Conservation (phyloP, 2,329 filamentous ascomycete genomes). For the Phialophora tarda region DNA sequence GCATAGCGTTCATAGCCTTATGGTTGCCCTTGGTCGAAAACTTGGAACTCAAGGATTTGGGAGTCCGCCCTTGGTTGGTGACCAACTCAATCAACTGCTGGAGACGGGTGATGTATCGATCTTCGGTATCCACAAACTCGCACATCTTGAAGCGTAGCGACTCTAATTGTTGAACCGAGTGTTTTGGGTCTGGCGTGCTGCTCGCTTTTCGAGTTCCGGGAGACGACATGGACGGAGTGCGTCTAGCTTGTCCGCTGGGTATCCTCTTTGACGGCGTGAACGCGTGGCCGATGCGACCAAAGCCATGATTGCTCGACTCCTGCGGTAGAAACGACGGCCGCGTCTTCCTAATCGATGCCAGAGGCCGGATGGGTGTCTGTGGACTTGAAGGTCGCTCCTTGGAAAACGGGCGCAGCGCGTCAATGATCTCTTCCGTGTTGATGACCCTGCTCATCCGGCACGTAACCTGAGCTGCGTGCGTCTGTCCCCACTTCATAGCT, state of each 20-base stretch:
- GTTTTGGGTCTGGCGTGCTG: slow-evolving; percentile 79
- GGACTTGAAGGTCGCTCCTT: slow-evolving; percentile 38
- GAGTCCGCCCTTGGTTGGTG: slow-evolving; percentile 75
- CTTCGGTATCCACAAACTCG: slow-evolving; percentile 91
- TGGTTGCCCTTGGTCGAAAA: slow-evolving; percentile 49
- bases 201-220: slow-evolving; percentile 67
- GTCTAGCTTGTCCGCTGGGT: slow-evolving; percentile 30
- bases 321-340: slow-evolving; percentile 37
- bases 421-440: slow-evolving; percentile 73
- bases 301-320: slow-evolving; percentile 23
- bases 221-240: slow-evolving; percentile 36
- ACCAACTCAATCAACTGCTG: slow-evolving; percentile 81
- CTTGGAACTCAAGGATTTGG: slow-evolving; percentile 70
- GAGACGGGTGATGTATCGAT: slow-evolving; percentile 88
- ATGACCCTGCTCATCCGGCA: slow-evolving; percentile 83
- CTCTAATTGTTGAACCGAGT: slow-evolving; percentile 87
- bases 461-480: slow-evolving; percentile 90
- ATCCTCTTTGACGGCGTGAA: slow-evolving; percentile 35
- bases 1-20: slow-evolving; percentile 40
- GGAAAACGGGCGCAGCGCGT: slow-evolving; percentile 61
- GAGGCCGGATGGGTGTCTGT: slow-evolving; percentile 29
- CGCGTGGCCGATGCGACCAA: slow-evolving; percentile 20
- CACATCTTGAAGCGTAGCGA: slow-evolving; percentile 85
- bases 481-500: slow-evolving; percentile 58
- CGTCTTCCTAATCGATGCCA: slow-evolving; percentile 39